A percentile compares a stretch with the other conserved stretches of the same genome.
Evolutionary conservation across 2,329 filamentous ascomycete species (phyloP).

Genomic region (Aspergillus uvarum): DNA sequence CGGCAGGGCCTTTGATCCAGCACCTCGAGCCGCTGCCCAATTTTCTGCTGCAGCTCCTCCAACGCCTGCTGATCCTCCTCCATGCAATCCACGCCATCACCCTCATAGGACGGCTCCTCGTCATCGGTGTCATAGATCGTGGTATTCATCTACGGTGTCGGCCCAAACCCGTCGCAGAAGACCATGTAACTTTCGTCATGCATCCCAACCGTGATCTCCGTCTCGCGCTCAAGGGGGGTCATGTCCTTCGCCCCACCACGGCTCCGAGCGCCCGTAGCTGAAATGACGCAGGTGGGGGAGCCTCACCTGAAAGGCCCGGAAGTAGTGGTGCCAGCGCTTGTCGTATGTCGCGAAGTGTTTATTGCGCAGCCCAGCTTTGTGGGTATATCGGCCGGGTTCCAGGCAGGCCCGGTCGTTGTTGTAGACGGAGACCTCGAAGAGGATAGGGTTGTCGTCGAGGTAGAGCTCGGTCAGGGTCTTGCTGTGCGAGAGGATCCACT

Average conservation of each 20-base stretch:
- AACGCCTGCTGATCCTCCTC: too few species aligned
- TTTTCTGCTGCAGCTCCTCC: too few species aligned
- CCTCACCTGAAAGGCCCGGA: conserved; percentile 19
- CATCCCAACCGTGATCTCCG: conserved; percentile 15
- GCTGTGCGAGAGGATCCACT: conserved; percentile 47
- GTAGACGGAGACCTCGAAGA: conserved; percentile 15
- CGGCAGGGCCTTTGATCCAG: too few species aligned
- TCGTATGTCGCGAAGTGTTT: conserved; percentile 8
- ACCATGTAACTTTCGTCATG: conserved; percentile 18
- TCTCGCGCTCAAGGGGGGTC: conserved; percentile 23
- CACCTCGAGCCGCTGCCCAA: too few species aligned
- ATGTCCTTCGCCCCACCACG: conserved; percentile 4
- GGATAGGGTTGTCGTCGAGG: conserved; percentile 47
- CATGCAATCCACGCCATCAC: too few species aligned
- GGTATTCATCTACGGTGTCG: conserved; percentile 17
- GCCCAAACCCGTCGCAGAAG: conserved; percentile 21
- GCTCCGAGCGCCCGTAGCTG: conserved; percentile 12
- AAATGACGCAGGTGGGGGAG: conserved; percentile 22
- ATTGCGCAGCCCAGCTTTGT: too few species aligned
- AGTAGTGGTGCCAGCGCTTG: conserved; percentile 25
- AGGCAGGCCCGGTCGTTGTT: neutral
- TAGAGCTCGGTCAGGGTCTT: conserved; percentile 43
- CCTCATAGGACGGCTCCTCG: too few species aligned
- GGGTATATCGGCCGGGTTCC: neutral
- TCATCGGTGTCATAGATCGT: too few species aligned